These are phyloP conservation scores for Hypoxylon intermedium DNA, from an alignment of 495 filamentous ascomycete species.

Conservation along the genomic window DNA sequence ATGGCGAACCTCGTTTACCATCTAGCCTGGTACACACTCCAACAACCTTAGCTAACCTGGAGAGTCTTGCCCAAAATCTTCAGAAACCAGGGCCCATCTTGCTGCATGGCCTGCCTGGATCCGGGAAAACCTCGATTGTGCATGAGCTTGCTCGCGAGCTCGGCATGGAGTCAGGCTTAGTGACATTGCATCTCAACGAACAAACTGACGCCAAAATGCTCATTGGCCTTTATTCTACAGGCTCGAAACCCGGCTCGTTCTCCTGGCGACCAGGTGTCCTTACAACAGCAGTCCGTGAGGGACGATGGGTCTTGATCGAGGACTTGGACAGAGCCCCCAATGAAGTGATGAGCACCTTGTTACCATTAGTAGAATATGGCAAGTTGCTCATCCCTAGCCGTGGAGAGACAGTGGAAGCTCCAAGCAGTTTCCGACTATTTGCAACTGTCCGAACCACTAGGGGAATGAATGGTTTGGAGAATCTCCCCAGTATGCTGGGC, in stretches of 20 bases:
- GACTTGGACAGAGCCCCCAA: constrained; percentile 96
- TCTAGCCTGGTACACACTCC: constrained; percentile 72
- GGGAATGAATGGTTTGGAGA: constrained; percentile 74
- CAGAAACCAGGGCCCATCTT: constrained; percentile 73
- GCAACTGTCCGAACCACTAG: constrained; percentile 83
- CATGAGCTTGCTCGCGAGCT: constrained; percentile 81
- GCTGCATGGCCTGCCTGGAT: constrained; percentile 81
- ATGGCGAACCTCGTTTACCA: constrained; percentile 54
- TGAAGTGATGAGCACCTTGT: constrained; percentile 87
- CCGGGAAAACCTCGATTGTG: constrained; percentile 88
- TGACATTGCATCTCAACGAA: constrained; percentile 94
- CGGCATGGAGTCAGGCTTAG: constrained; percentile 74
- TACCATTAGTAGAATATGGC: constrained; percentile 87
- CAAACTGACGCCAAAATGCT: constrained; percentile 97
- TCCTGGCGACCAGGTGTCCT: constrained; percentile 92
- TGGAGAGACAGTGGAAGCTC: constrained; percentile 82
- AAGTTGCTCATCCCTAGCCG: constrained; percentile 87
- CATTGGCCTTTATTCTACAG: constrained; percentile 90
- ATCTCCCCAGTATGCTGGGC: constrained; percentile 68
- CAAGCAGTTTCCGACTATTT: constrained; percentile 85
- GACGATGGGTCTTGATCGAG: constrained; percentile 95
- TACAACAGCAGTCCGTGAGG: constrained; percentile 90
- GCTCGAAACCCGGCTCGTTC: constrained; percentile 83
- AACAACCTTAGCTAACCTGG: constrained; percentile 74
- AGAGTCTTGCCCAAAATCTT: constrained; percentile 68